Base-by-base conservation (phyloP, 306 rosid genomes). In the Benincasa hispida region DNA sequence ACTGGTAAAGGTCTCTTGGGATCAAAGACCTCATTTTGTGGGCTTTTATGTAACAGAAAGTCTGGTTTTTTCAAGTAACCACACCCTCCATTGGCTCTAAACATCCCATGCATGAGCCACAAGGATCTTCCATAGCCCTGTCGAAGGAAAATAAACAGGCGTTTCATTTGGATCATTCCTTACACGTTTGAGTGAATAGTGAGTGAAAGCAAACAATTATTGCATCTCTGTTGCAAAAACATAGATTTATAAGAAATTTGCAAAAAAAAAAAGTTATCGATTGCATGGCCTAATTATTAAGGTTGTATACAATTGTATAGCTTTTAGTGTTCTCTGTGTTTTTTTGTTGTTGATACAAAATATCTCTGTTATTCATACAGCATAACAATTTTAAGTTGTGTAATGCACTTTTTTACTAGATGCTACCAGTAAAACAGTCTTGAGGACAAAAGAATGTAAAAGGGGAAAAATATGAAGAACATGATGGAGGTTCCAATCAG, bases 81-180 rank as follows among this genome's bases (percentile, higher is more conserved):
- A 81, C 96, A 88, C 57, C 87, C 94, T 66, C 98, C 98, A 79
- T 93, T 93, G 62, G 89, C 88, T 87, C 87, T 88, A 80, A 91
- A 93, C 98, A 93, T 91, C 77, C 97, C 98, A 54, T 88, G 91
- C 97, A 91, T 90, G 83, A 42, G 67, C 97, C 96, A 82, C 5
- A 91, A 88, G 54, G 87, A 83, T 86, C 81, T 93, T 37, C 92
- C 97, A 78, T 83, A 84, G 69, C 96, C 94, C 98, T 93, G 86
- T 66, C 53, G 75, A 62, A 63, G 42, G 37, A 74, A 62, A 85
- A 80, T 57, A 51, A 25, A 37, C 58, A 15, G 22, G 59, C 8
- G 17, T 50, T 63, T 35, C 61, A 47, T 65, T 41, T 67, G 35
- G 75, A 35, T 45, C 41, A 32, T 24, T 66, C 21, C 28, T 50